Evolutionary conservation across 2,329 filamentous ascomycete genomes (phyloP).

Genomic region (Amylocarpus encephaloides): DNA sequence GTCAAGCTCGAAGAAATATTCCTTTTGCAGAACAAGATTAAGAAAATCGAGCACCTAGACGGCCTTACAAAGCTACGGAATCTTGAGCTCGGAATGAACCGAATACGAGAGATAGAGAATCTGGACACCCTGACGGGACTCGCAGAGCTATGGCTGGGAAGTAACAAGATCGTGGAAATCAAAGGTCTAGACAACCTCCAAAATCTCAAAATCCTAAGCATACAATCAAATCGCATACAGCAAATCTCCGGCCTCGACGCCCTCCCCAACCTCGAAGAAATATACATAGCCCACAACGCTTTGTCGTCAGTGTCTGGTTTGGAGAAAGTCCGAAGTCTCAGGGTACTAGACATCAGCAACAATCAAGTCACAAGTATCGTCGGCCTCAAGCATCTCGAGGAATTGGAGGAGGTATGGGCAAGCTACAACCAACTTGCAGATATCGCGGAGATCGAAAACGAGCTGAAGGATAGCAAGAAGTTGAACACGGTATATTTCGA

Average conservation of each 20-base stretch:
- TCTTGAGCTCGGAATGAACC: conserved; percentile 86
- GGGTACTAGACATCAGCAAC: conserved; percentile 80
- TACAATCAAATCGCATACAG: conserved; percentile 90
- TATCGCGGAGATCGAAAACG: conserved; percentile 75
- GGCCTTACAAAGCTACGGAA: conserved; percentile 69
- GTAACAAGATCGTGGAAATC: conserved; percentile 90
- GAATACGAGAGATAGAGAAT: conserved; percentile 82
- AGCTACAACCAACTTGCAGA: conserved; percentile 77
- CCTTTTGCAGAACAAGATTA: conserved; percentile 93
- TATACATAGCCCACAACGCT: conserved; percentile 95
- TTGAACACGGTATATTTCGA: conserved; percentile 94
- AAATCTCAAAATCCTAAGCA: conserved; percentile 80
- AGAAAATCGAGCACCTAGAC: conserved; percentile 76
- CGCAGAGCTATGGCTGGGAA: conserved; percentile 90
- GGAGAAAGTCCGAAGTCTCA: conserved; percentile 55
- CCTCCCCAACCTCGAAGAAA: conserved; percentile 74
- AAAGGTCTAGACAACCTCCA: conserved; percentile 67
- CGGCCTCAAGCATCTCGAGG: conserved; percentile 60
- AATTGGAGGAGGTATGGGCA: conserved; percentile 90
- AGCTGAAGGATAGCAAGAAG: conserved; percentile 70
- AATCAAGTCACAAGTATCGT: conserved; percentile 73
- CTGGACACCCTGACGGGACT: conserved; percentile 69
- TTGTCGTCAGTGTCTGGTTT: conserved; percentile 71
- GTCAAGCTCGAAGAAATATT: conserved; percentile 75
- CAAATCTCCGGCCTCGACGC: conserved; percentile 69